A percentile compares a stretch with the other conserved stretches of the same genome.
Evolutionary conservation across 768 basidiomycete genomes (phyloP).

Genomic region (Suillus decipiens): DNA sequence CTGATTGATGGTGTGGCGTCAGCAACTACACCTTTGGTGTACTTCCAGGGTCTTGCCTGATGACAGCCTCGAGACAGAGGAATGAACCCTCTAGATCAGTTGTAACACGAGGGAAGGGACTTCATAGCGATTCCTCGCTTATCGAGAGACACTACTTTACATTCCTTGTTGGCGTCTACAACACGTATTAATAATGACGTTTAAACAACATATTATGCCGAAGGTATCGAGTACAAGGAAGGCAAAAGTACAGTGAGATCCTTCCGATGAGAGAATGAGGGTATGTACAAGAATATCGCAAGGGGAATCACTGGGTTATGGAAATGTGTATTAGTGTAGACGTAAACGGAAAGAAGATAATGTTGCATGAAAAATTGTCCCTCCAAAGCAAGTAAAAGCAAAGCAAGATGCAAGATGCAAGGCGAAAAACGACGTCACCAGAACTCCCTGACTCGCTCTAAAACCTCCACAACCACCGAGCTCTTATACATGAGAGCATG

Average conservation of each 20-base stretch:
- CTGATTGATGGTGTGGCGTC: slow-evolving; percentile 14
- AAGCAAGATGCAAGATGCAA: slow-evolving; percentile 9
- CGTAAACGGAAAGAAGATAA: slow-evolving; percentile 13
- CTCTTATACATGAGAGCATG: slow-evolving; percentile 94
- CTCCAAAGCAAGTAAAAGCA: slow-evolving; percentile 18
- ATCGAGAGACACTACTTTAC: not conserved
- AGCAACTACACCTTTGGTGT: slow-evolving; percentile 1
- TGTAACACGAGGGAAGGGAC: not conserved
- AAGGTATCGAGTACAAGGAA: slow-evolving; percentile 27
- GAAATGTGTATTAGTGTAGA: slow-evolving; percentile 7
- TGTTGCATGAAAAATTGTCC: slow-evolving; percentile 18
- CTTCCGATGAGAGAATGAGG: slow-evolving; percentile 23
- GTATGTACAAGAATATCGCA: slow-evolving; percentile 18
- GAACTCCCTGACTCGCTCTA: slow-evolving; percentile 66
- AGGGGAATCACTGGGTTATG: slow-evolving; percentile 9
- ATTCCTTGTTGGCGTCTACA: slow-evolving; percentile 22
- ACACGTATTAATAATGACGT: slow-evolving; percentile 30
- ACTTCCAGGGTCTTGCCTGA: not conserved
- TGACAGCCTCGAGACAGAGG: not conserved
- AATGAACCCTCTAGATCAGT: not conserved
- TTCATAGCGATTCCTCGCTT: not conserved
- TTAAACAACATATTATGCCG: slow-evolving; percentile 34
- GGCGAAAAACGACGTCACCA: slow-evolving; percentile 38
- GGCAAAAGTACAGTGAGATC: slow-evolving; percentile 32
- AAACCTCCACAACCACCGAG: slow-evolving; percentile 80